Conservation (phyloP, 1,284 basidiomycete species). For the Kalmanozyma brasiliensis region DNA sequence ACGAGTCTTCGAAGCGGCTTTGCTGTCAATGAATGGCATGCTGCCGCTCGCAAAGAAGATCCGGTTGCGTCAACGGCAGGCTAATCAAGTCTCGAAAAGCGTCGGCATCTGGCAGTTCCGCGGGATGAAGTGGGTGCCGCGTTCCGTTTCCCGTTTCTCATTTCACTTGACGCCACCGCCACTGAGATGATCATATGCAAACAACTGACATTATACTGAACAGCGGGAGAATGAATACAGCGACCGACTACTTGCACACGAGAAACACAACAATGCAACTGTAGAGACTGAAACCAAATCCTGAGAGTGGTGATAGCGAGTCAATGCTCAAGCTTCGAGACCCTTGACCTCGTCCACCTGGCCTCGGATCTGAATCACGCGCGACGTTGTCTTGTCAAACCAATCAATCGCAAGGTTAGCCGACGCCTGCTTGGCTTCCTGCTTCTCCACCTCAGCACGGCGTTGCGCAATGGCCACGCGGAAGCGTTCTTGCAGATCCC, state of each 20-base stretch:
- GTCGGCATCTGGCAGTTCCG: too few species aligned
- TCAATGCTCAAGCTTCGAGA: constrained; percentile 18
- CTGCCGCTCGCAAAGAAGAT: too few species aligned
- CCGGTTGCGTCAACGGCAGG: too few species aligned
- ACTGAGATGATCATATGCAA: constrained; percentile 1
- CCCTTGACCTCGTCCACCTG: constrained; percentile 38
- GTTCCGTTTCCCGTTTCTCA: too few species aligned
- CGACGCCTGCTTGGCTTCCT: constrained; percentile 59
- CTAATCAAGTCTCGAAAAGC: too few species aligned
- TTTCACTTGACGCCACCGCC: background rate
- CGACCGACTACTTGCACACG: constrained; percentile 1
- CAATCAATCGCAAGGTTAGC: constrained; percentile 54
- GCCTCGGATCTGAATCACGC: constrained; percentile 19
- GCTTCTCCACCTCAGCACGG: constrained; percentile 70
- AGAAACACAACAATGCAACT: background rate
- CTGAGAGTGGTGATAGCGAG: background rate
- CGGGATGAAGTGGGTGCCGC: too few species aligned
- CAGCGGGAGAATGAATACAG: too few species aligned
- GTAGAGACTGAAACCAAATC: background rate
- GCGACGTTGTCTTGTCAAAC: constrained; percentile 49
- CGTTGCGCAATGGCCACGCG: constrained; percentile 80
- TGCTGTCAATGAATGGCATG: too few species aligned
- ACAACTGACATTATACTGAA: background rate
- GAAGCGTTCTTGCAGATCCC: constrained; percentile 89
- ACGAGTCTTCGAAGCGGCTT: too few species aligned